These are phyloP conservation scores for Gossypium stocksii DNA, from an alignment of 345 rosid genomes.

Conservation along the genomic window DNA sequence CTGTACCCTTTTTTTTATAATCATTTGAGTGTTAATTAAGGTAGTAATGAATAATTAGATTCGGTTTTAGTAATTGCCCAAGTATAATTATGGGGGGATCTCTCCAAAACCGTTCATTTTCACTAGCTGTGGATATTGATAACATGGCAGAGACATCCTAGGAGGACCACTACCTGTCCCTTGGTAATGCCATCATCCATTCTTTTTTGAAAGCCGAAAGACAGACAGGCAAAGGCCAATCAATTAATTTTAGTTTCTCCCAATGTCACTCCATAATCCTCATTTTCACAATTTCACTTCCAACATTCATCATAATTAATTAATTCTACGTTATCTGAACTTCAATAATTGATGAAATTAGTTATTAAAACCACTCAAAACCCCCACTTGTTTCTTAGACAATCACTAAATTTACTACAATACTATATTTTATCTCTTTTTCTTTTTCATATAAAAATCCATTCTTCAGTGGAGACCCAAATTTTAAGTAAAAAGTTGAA, in stretches of 20 bases:
- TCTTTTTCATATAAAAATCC: neutral
- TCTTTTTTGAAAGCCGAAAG: neutral
- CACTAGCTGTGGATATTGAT: neutral
- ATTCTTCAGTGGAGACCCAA: no score
- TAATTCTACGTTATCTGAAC: neutral
- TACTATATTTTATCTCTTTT: neutral
- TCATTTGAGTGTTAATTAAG: neutral
- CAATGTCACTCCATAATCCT: neutral
- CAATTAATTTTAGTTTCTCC: constrained; percentile 14
- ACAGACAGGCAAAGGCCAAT: neutral
- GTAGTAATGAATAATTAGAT: neutral
- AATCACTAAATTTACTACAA: neutral
- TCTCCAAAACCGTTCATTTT: neutral
- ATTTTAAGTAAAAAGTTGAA: no score
- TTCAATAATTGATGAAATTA: neutral
- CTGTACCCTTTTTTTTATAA: neutral
- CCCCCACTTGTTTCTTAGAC: neutral
- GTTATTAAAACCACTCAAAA: neutral
- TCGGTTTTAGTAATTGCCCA: neutral
- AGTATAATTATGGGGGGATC: neutral
- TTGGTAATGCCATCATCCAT: neutral
- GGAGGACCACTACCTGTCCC: constrained; percentile 13
- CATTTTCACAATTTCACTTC: neutral
- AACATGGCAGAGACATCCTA: neutral
- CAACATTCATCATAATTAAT: neutral